A percentile compares a stretch with the other conserved stretches of the same genome.
Conservation (phyloP, 2,329 filamentous ascomycete species). For the Ceratocystis variospora region DNA sequence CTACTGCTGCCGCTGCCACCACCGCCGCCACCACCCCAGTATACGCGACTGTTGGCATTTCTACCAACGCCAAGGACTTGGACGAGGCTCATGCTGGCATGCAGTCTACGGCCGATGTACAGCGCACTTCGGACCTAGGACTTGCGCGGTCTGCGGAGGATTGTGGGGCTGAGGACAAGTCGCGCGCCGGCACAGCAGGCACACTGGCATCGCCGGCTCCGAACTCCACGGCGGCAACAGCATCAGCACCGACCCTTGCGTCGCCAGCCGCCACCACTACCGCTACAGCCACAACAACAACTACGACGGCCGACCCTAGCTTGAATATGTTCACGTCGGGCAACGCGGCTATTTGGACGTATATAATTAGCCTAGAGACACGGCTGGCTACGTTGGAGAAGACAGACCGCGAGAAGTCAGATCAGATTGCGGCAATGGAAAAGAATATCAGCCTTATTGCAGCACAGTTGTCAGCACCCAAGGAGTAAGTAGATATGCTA, state of each 20-base stretch:
- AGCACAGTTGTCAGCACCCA: conserved; percentile 22
- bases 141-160: conserved; percentile 23
- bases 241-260: conserved; percentile 37
- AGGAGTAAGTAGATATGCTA: background rate
- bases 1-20: conserved; percentile 29
- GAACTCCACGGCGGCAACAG: conserved; percentile 40
- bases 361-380: conserved; percentile 57
- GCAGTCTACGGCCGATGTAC: conserved; percentile 24
- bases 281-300: conserved; percentile 19
- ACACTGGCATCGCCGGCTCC: background rate
- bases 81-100: conserved; percentile 47
- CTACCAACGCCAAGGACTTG: conserved; percentile 67
- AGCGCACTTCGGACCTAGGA: conserved; percentile 36
- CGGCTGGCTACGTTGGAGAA: conserved; percentile 36
- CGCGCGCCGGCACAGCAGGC: background rate
- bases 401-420: conserved; percentile 28
- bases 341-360: conserved; percentile 54
- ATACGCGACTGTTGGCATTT: conserved; percentile 61
- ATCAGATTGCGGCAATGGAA: conserved; percentile 27
- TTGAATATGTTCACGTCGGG: conserved; percentile 50
- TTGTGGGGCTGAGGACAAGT: conserved; percentile 36
- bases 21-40: conserved; percentile 34
- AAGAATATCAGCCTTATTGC: conserved; percentile 27
- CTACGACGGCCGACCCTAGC: conserved; percentile 34
- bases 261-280: conserved; percentile 26